Conservation (phyloP, 75 land plant genomes). For the Selaginella moellendorffii region DNA sequence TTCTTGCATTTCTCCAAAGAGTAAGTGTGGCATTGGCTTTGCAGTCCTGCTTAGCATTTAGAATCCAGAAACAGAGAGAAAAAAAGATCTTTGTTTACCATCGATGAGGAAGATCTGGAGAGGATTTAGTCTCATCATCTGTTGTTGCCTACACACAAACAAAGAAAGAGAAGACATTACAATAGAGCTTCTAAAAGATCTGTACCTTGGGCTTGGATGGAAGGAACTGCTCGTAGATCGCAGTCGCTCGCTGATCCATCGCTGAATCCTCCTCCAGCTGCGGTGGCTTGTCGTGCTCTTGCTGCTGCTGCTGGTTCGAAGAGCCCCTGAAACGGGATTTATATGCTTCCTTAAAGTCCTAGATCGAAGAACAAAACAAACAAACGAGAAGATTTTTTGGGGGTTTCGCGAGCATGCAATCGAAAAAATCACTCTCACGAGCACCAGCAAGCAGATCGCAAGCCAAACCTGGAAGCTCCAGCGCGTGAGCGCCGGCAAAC, state of each 20-base stretch:
- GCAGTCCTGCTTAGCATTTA: conserved; percentile 31
- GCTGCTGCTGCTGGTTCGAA: conserved; percentile 16
- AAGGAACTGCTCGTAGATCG: conserved; percentile 62
- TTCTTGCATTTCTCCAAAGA: conserved; percentile 52
- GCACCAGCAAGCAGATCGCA: background rate
- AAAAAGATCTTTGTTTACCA: conserved; percentile 21
- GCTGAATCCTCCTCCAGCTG: conserved; percentile 34
- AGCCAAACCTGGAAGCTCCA: conserved; percentile 28
- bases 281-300: conserved; percentile 6
- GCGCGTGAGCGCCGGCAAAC: conserved; percentile 26
- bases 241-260: conserved; percentile 8
- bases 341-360: conserved; percentile 76
- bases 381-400: background rate
- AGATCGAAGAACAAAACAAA: background rate
- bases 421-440: background rate
- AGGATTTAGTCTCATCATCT: background rate
- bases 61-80: background rate
- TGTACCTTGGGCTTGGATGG: too few relatives aligned
- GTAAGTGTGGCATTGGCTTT: conserved; percentile 48
- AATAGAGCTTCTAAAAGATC: conserved; percentile 36
- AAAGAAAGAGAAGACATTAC: background rate
- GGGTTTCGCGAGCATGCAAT: background rate
- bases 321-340: conserved; percentile 45
- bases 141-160: background rate
- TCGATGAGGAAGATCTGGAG: background rate